A percentile compares a stretch with the other conserved stretches of the same genome.
Evolutionary conservation across 768 basidiomycete genomes (phyloP).

Genomic region (Strobilomyces echinocephalus): DNA sequence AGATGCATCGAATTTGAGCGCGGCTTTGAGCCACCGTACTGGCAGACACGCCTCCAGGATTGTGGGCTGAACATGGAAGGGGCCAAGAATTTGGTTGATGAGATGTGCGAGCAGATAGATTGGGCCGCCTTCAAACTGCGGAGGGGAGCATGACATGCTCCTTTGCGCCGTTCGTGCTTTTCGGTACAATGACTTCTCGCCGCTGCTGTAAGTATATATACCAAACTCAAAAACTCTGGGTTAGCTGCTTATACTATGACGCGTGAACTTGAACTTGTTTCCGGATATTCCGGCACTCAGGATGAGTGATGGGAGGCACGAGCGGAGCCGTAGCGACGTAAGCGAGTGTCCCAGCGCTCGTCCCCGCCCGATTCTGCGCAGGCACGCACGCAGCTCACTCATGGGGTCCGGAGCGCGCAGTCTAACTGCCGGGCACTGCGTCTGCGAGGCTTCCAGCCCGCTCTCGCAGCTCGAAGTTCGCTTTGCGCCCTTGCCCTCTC

Average conservation of each 20-base stretch:
- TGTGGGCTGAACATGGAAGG: conserved; percentile 17
- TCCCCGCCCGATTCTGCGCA: no score
- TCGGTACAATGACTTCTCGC: background rate
- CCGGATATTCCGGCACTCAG: background rate
- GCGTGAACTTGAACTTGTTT: background rate
- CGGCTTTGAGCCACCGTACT: conserved; percentile 28
- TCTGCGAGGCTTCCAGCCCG: no score
- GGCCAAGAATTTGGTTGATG: conserved; percentile 18
- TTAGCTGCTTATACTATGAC: background rate
- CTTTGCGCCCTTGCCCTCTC: no score
- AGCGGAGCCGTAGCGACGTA: no score
- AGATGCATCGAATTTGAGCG: conserved; percentile 21
- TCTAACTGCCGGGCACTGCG: no score
- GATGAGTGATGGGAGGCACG: no score
- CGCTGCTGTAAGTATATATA: background rate
- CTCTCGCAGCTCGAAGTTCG: no score
- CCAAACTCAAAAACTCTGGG: background rate
- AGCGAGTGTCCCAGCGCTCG: no score
- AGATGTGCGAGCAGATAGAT: conserved; percentile 26
- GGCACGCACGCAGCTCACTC: no score
- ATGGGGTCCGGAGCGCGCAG: no score
- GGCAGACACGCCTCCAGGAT: conserved; percentile 22
- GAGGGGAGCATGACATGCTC: conserved; percentile 1
- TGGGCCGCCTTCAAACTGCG: conserved; percentile 6
- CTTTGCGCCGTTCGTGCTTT: background rate